These are phyloP conservation scores for Nicotiana otophora DNA, from an alignment of 257 asterid species.

Conservation along the genomic window DNA sequence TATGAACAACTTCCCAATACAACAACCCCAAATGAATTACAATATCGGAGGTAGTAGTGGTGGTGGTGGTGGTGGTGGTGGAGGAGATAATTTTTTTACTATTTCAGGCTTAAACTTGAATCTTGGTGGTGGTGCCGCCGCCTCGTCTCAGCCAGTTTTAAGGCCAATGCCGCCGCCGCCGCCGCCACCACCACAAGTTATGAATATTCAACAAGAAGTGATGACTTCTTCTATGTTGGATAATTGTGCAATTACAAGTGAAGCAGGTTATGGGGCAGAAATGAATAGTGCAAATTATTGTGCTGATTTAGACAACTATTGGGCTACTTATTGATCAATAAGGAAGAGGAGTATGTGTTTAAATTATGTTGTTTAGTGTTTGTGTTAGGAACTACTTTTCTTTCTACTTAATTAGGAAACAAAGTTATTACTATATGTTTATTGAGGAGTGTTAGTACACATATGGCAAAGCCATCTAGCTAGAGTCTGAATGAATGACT, in stretches of 20 bases:
- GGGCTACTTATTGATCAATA: slow-evolving; percentile 45
- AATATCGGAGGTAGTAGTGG: not conserved
- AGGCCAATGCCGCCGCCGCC: slow-evolving; percentile 26
- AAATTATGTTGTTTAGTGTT: not conserved
- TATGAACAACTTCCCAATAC: slow-evolving; percentile 39
- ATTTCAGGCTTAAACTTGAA: slow-evolving; percentile 72
- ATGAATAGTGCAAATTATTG: slow-evolving; percentile 38
- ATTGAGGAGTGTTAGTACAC: not conserved
- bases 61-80: not conserved
- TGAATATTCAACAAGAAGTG: slow-evolving; percentile 40
- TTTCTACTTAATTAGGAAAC: not conserved
- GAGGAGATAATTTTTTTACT: slow-evolving; percentile 41
- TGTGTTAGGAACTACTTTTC: not conserved
- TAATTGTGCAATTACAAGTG: slow-evolving; percentile 19
- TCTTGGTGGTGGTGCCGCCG: slow-evolving; percentile 38
- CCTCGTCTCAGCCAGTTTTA: slow-evolving; percentile 28
- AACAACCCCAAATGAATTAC: slow-evolving; percentile 45
- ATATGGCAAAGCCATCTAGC: not conserved
- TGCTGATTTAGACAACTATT: slow-evolving; percentile 57
- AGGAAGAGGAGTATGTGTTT: not conserved
- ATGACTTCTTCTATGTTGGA: slow-evolving; percentile 9
- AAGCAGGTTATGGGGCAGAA: slow-evolving; percentile 34
- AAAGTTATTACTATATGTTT: not conserved
- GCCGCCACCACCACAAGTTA: slow-evolving; percentile 13
- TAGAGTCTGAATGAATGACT: not conserved